Base-by-base conservation (phyloP, 2,329 filamentous ascomycete genomes). In the Westerdykella aurantiaca region DNA sequence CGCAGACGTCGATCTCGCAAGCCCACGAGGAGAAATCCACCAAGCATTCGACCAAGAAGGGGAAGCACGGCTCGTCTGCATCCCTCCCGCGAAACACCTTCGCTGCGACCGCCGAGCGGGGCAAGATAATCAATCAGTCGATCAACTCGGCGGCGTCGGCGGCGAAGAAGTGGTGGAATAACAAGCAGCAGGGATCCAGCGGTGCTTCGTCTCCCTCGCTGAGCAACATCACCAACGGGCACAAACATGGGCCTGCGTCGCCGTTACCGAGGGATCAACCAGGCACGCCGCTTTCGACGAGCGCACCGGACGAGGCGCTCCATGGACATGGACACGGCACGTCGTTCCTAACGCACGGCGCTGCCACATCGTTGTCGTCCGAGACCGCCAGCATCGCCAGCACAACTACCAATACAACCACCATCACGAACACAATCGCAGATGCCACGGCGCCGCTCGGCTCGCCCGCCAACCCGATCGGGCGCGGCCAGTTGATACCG, bases 401-500 rank as follows among this genome's bases (percentile, higher is more conserved):
- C n/a, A 35, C 33, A 18, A 16, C 33, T 12, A 35, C 25, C 4
- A 18, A 43, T 57, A 68, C 33, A 16, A 14, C 4, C n/a, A 35
- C 9, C 33, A 35, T 46, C 48, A 51, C 18, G 37, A 31, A 45
- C 52, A 44, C 14, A 46, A 41, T 37, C 42, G 34, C 35, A 37
- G 37, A 37, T 13, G 4, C 31, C 25, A 17, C 37, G 13, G 21
- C 34, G n/a, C 3, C 21, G 22, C 33, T 48, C 16, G 23, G 34
- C 45, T 12, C 39, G 21, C 14, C 31, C 31, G 7, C 42, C 37
- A 40, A 17, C 55, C 88, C 88, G 2, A 88, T 94, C 72, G 89
- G 89, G 1, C 79, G 88, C 33, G 88, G 88, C 0, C 83, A 85
- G 54, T 88, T 88, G 1, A 72, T 95, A 14, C 88, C 88, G n/a